Evolutionary conservation across 768 basidiomycete genomes (phyloP).

Genomic region (Lyophyllum atratum): DNA sequence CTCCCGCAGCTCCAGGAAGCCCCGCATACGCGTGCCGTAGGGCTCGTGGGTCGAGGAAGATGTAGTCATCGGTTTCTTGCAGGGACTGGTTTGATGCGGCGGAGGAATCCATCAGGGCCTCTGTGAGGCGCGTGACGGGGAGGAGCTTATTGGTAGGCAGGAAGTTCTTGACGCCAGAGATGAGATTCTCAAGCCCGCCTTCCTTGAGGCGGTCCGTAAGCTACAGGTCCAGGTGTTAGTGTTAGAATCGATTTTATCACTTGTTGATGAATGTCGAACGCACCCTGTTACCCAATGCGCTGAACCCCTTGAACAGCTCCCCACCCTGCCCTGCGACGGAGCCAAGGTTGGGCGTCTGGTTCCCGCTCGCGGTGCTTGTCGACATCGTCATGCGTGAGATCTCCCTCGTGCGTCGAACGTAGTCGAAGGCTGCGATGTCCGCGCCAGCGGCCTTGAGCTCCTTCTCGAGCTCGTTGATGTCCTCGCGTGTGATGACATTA

Average conservation of each 20-base stretch:
- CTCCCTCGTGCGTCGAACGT: slow-evolving; percentile 88
- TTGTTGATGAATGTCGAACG: slow-evolving; percentile 20
- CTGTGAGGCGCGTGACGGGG: slow-evolving; percentile 88
- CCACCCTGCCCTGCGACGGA: slow-evolving; percentile 66
- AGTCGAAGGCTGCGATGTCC: slow-evolving; percentile 83
- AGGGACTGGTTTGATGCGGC: slow-evolving; percentile 92
- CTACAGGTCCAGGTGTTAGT: slow-evolving; percentile 38
- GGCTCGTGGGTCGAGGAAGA: slow-evolving; percentile 91
- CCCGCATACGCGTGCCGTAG: slow-evolving; percentile 57
- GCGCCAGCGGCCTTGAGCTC: slow-evolving; percentile 84
- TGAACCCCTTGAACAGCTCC: slow-evolving; percentile 93
- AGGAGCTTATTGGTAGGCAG: slow-evolving; percentile 93
- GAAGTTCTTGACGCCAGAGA: slow-evolving; percentile 98
- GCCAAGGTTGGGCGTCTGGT: slow-evolving; percentile 68
- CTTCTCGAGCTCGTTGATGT: slow-evolving; percentile 83
- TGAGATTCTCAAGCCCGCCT: slow-evolving; percentile 94
- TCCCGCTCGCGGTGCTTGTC: slow-evolving; percentile 52
- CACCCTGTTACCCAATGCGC: slow-evolving; percentile 87
- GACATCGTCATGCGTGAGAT: slow-evolving; percentile 90
- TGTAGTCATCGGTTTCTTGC: slow-evolving; percentile 94
- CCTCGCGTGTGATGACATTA: slow-evolving; percentile 81
- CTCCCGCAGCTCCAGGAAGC: slow-evolving; percentile 54
- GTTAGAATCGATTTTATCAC: neutral
- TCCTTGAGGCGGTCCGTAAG: slow-evolving; percentile 92
- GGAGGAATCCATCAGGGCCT: slow-evolving; percentile 97